Percentiles rank a stretch among this genome's conserved stretches.
Conservation (phyloP, 2,329 filamentous ascomycete species). For the Monosporascus sp. region DNA sequence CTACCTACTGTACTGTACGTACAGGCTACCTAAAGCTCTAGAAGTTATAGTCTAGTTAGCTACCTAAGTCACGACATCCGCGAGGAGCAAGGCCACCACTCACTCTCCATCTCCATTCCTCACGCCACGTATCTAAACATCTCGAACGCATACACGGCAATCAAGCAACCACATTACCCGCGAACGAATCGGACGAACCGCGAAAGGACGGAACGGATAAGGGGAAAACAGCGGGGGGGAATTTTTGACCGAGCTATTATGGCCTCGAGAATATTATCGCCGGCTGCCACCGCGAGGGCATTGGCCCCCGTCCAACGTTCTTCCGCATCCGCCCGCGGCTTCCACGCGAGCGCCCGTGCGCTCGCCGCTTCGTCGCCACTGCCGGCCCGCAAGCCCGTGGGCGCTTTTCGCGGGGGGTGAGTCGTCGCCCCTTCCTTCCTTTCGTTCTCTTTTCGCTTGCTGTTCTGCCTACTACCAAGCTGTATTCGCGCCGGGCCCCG, state of each 20-base stretch:
- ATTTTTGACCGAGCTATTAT: constrained; percentile 31
- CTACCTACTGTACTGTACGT: too few species aligned
- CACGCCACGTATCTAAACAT: too few species aligned
- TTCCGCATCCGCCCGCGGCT: constrained; percentile 32
- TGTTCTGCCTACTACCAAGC: neutral
- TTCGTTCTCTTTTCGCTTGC: neutral
- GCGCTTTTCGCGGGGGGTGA: constrained; percentile 58
- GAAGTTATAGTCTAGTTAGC: neutral
- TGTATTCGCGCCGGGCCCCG: too few species aligned
- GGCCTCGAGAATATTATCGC: constrained; percentile 41
- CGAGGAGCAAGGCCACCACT: neutral
- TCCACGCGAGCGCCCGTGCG: constrained; percentile 44
- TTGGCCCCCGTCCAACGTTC: constrained; percentile 24
- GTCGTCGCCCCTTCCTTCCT: constrained; percentile 18
- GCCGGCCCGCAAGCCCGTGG: constrained; percentile 53
- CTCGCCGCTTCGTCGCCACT: constrained; percentile 42
- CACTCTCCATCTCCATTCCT: too few species aligned
- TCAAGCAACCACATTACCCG: neutral
- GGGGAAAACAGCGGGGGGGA: too few species aligned
- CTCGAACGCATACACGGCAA: too few species aligned
- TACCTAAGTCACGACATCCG: neutral
- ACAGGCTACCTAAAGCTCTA: neutral
- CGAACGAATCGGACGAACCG: neutral
- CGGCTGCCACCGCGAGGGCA: constrained; percentile 16
- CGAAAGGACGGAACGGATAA: neutral